Base-by-base conservation (phyloP, 441 rosid species). In the Populus hybrid region DNA sequence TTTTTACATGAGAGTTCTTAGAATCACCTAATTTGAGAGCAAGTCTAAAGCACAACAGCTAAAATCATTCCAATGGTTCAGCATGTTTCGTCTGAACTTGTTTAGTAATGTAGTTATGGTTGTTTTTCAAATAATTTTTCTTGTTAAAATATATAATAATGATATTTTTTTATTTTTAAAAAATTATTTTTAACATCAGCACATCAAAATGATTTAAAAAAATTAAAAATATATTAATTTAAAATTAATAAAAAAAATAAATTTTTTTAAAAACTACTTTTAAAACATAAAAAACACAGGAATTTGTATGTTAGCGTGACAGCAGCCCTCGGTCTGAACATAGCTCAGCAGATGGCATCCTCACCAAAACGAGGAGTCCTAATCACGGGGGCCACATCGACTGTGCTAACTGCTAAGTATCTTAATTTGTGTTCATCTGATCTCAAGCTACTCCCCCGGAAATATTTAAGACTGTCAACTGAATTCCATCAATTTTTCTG, bases 321-420 rank as follows among this genome's bases (percentile, higher is more conserved):
- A 14, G 57, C 57, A 50, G 57, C 57, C 57, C 57, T 50, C 18
- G 57, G 57, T 14, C 20, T 50, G 18, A 50, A 16, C 57, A 50
- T 50, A 69, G 18, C 46, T 64, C 69, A 30, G 28, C 26, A 59
- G 73, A 69, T 75, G 82, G 74, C 69, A 79, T 54, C 85, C 85
- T 84, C 79, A 69, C 59, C 74, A 81, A 11, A 36, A 59, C 76
- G 88, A 82, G 72, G 26, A 76, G 89, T 86, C 91, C 28, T 64
- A 38, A 81, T 84, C 88, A 84, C 20, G 79, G 35, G 79, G 82
- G 61, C 81, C 84, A 70, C 36, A 50, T 77, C 82, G 67, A 73
- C 80, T 65, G 78, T 65, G 76, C 40, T 76, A 42, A 83, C 77
- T 68, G 76, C 40, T 75, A 42, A 83, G 73, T 85, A 81, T 78